Evolutionary conservation across 1,284 basidiomycete genomes (phyloP).

Genomic region (Ganoderma leucocontextum): DNA sequence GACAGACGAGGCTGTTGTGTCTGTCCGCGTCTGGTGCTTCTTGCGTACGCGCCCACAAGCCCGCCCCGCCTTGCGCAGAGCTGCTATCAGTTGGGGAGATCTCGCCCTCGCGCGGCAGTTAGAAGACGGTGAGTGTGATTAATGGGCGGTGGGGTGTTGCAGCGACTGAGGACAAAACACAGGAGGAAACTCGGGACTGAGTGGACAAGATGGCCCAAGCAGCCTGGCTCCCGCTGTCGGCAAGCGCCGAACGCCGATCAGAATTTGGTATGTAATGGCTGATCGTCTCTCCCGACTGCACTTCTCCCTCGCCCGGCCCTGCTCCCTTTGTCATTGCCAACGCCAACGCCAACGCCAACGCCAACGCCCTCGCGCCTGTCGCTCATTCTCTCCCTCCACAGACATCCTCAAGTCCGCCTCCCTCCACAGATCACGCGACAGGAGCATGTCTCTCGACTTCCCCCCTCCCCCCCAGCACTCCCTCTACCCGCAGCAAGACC

Average conservation of each 20-base stretch:
- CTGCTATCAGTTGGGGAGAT: constrained; percentile 16
- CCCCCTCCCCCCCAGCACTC: constrained; percentile 49
- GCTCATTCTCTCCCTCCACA: constrained; percentile 23
- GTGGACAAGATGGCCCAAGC: constrained; percentile 44
- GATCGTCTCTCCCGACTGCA: constrained; percentile 33
- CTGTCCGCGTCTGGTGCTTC: constrained; percentile 16
- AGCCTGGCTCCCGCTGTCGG: constrained; percentile 46
- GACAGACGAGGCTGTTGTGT: constrained; percentile 8
- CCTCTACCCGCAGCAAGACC: constrained; percentile 58
- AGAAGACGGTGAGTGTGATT: constrained; percentile 26
- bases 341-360: constrained; percentile 21
- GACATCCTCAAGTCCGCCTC: constrained; percentile 56
- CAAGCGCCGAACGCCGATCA: constrained; percentile 60
- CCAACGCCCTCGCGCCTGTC: constrained; percentile 17
- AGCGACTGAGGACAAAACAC: constrained; percentile 16
- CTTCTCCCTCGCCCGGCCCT: constrained; percentile 11
- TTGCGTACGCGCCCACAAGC: constrained; percentile 15
- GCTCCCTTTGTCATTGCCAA: constrained; percentile 26
- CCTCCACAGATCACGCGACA: constrained; percentile 44
- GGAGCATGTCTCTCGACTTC: constrained; percentile 68
- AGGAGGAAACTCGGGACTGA: constrained; percentile 27
- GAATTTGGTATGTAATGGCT: constrained; percentile 48
- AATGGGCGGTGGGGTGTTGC: constrained; percentile 18
- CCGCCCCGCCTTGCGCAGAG: constrained; percentile 14
- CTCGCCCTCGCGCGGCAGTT: constrained; percentile 9